Percentiles rank a stretch among this genome's conserved stretches.
phyloP scores from a whole-genome alignment of 1,284 basidiomycete species.

The Athelia psychrophila region DNA sequence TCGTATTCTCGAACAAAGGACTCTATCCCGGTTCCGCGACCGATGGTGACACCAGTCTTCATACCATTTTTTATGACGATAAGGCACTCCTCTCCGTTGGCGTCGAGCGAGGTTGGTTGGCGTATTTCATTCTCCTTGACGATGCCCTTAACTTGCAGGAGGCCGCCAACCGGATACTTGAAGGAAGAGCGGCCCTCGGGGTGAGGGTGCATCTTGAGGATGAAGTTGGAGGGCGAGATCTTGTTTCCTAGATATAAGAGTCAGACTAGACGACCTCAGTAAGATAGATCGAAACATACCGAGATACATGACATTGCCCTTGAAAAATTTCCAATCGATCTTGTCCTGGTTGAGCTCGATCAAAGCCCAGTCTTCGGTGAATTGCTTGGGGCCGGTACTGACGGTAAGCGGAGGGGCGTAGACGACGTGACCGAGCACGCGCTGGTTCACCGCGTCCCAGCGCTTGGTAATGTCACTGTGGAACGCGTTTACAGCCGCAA shows the following conservation, averaged over 20 bases:
- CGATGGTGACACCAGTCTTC: conserved; percentile 30
- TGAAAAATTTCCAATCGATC: conserved; percentile 16
- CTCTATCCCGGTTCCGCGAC: conserved; percentile 23
- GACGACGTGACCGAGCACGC: conserved; percentile 24
- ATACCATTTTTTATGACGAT: conserved; percentile 32
- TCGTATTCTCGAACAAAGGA: conserved; percentile 26
- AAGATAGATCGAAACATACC: background rate
- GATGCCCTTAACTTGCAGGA: conserved; percentile 21
- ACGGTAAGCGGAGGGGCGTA: conserved; percentile 17
- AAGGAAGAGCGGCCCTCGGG: conserved; percentile 8
- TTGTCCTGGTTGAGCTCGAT: conserved; percentile 23
- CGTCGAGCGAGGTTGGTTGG: conserved; percentile 25
- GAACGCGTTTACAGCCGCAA: conserved; percentile 8
- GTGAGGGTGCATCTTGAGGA: background rate
- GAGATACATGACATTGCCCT: background rate
- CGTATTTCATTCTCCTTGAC: conserved; percentile 22
- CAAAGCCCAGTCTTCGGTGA: conserved; percentile 24
- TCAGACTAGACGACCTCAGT: background rate
- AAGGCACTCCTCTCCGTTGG: conserved; percentile 20
- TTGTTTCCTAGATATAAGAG: background rate
- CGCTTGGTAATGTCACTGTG: conserved; percentile 7
- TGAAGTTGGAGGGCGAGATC: background rate
- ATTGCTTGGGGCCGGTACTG: conserved; percentile 6
- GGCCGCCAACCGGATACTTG: conserved; percentile 23
- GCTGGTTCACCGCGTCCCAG: conserved; percentile 8